Evolutionary conservation across 139 green algal genomes (phyloP).

Genomic region (Chlamydomonas sphaeroides): DNA sequence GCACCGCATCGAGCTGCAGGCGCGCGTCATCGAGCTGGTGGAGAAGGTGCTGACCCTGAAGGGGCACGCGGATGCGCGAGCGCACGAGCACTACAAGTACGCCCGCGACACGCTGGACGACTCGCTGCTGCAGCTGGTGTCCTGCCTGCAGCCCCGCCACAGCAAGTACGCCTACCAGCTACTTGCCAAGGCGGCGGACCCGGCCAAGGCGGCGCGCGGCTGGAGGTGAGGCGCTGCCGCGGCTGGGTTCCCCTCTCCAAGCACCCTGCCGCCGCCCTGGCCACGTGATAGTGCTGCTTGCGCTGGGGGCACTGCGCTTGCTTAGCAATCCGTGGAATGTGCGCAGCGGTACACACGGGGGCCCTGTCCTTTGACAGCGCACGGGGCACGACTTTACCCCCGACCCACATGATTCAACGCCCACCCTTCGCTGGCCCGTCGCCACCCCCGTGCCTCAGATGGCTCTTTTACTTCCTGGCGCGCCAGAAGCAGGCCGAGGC

Average conservation of each 20-base stretch:
- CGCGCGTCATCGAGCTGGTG: constrained; percentile 38
- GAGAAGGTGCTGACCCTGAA: constrained; percentile 40
- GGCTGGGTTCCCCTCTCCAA: too few species aligned
- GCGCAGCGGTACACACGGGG: too few species aligned
- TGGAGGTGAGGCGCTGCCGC: too few species aligned
- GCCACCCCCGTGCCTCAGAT: background rate
- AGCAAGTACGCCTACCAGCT: constrained; percentile 39
- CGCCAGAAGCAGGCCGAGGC: constrained; percentile 34
- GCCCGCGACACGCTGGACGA: constrained; percentile 44
- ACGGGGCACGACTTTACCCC: too few species aligned
- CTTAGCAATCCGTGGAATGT: too few species aligned
- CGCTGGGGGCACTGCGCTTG: too few species aligned
- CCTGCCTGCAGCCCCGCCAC: constrained; percentile 31
- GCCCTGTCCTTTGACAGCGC: too few species aligned
- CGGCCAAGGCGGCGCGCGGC: constrained; percentile 33
- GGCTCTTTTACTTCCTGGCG: constrained; percentile 42
- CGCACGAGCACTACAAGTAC: constrained; percentile 45
- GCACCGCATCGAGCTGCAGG: constrained; percentile 26
- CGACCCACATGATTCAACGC: too few species aligned
- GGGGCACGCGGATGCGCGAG: constrained; percentile 17
- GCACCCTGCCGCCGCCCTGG: too few species aligned
- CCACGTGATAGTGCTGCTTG: too few species aligned
- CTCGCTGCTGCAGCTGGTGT: constrained; percentile 36
- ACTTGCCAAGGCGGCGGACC: constrained; percentile 36
- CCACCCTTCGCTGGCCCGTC: too few species aligned